Conservation (phyloP, 1,139 yeast genomes). For the Komagataea norvegica region DNA sequence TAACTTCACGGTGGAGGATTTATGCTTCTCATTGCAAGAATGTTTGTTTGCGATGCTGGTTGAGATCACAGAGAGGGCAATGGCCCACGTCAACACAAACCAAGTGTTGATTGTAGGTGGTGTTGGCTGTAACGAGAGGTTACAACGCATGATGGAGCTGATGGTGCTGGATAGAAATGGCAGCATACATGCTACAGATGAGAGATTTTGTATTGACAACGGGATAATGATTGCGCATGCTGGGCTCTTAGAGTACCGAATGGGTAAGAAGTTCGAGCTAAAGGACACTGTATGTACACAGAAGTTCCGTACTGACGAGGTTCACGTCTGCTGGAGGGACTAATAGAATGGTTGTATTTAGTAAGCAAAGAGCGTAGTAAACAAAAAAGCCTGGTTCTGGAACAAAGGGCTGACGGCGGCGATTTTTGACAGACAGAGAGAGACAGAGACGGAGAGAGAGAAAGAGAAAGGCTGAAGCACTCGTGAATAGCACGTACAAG, state of each 20-base stretch:
- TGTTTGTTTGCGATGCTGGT: conserved; percentile 93
- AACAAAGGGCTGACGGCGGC: too few species aligned
- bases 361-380: too few species aligned
- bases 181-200: conserved; percentile 87
- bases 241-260: conserved; percentile 80
- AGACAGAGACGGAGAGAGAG: too few species aligned
- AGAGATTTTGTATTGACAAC: conserved; percentile 92
- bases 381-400: too few species aligned
- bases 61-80: conserved; percentile 95
- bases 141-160: conserved; percentile 92
- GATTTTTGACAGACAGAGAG: too few species aligned
- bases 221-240: conserved; percentile 99
- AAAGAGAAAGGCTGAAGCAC: too few species aligned
- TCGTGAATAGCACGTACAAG: too few species aligned
- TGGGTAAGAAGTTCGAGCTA: conserved; percentile 61
- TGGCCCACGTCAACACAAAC: conserved; percentile 91
- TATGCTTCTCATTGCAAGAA: conserved; percentile 91
- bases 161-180: conserved; percentile 93
- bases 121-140: conserved; percentile 87
- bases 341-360: too few species aligned
- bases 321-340: conserved; percentile 83
- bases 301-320: conserved; percentile 91
- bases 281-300: conserved; percentile 85
- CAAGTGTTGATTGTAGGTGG: conserved; percentile 97
- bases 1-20: conserved; percentile 71